These are phyloP conservation scores for Lomentospora prolificans DNA, from an alignment of 2,329 filamentous ascomycete genomes.

Conservation along the genomic window DNA sequence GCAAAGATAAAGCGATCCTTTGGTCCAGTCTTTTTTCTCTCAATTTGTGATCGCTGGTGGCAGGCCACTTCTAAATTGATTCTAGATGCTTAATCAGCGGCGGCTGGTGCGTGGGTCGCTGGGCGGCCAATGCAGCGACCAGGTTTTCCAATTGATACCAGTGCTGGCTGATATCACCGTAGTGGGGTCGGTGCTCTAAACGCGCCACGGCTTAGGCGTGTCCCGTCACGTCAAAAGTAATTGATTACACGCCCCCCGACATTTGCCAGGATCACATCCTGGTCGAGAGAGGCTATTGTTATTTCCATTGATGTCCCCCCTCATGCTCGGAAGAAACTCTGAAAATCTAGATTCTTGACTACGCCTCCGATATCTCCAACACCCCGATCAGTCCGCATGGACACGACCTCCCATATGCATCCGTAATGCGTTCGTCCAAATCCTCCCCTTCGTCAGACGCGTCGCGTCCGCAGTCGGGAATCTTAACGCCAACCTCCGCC, in stretches of 20 bases:
- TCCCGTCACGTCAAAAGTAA: constrained; percentile 1
- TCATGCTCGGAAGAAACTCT: background rate
- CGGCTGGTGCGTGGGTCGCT: too few species aligned
- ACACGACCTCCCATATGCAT: background rate
- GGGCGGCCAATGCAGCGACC: background rate
- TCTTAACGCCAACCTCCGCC: constrained; percentile 30
- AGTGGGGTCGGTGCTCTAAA: background rate
- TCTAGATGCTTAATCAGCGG: too few species aligned
- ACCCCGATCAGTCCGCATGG: constrained; percentile 5
- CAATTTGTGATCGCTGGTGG: background rate
- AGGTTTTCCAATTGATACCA: background rate
- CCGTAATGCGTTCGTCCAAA: constrained; percentile 3
- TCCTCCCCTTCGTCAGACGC: constrained; percentile 25
- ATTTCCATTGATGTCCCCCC: background rate
- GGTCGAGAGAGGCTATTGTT: background rate
- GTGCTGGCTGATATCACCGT: background rate
- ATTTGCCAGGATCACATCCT: background rate
- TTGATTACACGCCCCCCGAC: constrained; percentile 3
- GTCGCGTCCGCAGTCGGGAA: constrained; percentile 36
- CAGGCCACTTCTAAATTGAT: background rate
- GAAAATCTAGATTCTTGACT: background rate
- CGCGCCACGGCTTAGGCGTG: constrained; percentile 2
- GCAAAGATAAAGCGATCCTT: background rate
- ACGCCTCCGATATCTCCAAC: constrained; percentile 5
- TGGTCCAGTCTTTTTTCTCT: too few species aligned